These are phyloP conservation scores for Gastrolobium bilobum DNA, from an alignment of 306 rosid genomes.

Conservation along the genomic window DNA sequence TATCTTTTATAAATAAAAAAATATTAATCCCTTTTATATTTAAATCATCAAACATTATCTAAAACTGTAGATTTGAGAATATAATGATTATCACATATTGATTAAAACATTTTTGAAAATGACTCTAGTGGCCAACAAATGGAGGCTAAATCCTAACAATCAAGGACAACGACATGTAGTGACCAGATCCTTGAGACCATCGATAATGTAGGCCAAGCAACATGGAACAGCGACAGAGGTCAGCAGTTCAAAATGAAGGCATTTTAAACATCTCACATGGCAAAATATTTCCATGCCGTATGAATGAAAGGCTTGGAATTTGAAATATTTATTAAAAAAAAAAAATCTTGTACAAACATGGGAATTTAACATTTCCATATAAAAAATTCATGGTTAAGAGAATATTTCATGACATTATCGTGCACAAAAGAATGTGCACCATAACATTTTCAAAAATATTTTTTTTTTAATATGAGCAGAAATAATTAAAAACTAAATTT, in stretches of 20 bases:
- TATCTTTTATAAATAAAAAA: too few relatives aligned
- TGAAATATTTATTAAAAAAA: neutral
- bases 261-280: neutral
- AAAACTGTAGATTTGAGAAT: neutral
- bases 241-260: too few relatives aligned
- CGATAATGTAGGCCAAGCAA: too few relatives aligned
- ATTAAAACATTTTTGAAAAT: neutral
- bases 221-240: too few relatives aligned
- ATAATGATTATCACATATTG: neutral
- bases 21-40: too few relatives aligned
- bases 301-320: neutral
- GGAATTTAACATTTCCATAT: neutral
- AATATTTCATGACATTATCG: neutral
- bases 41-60: neutral
- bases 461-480: too few relatives aligned
- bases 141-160: neutral
- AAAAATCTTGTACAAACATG: neutral
- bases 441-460: too few relatives aligned
- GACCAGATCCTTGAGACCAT: neutral
- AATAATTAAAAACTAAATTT: too few relatives aligned
- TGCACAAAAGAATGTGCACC: neutral
- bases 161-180: neutral
- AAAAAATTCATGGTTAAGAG: neutral
- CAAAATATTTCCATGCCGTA: neutral
- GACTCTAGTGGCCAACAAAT: neutral